Percentiles rank a stretch among this genome's conserved stretches.
phyloP scores from a whole-genome alignment of 495 filamentous ascomycete species.

The Collariella sp. region DNA sequence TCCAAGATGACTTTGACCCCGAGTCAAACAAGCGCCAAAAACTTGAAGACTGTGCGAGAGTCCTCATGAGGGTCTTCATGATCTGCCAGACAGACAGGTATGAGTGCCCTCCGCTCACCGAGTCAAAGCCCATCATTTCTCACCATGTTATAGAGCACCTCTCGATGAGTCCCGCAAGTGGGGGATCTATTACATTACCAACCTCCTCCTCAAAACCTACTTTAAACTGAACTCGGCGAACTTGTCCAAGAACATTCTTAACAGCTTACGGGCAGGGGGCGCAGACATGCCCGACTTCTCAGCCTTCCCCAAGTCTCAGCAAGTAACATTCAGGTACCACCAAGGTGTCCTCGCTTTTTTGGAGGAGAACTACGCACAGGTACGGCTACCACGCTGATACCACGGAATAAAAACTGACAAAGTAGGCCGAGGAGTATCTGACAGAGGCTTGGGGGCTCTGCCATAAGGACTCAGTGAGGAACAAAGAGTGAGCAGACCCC shows the following conservation, averaged over 20 bases:
- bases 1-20: conserved; percentile 69
- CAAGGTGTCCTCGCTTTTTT: conserved; percentile 81
- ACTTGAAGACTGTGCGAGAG: conserved; percentile 79
- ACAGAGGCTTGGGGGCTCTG: conserved; percentile 71
- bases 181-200: conserved; percentile 88
- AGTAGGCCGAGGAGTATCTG: conserved; percentile 70
- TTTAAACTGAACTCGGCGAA: conserved; percentile 86
- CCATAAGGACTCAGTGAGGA: conserved; percentile 57
- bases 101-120: conserved; percentile 22
- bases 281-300: conserved; percentile 68
- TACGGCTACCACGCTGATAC: conserved; percentile 22
- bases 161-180: conserved; percentile 91
- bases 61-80: conserved; percentile 81
- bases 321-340: conserved; percentile 96
- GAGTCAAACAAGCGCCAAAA: conserved; percentile 66
- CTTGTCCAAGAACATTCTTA: conserved; percentile 85
- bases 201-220: conserved; percentile 94
- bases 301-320: conserved; percentile 75
- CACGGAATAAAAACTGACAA: conserved; percentile 13
- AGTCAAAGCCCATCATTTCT: neutral
- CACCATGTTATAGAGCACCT: conserved; percentile 51
- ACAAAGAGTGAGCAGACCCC: conserved; percentile 56
- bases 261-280: conserved; percentile 63
- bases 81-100: conserved; percentile 84
- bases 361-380: conserved; percentile 80